Evolutionary conservation across 768 basidiomycete genomes (phyloP), one percentile per base, ranked within the genome.

Genomic region (Serpula lacrymans): DNA sequence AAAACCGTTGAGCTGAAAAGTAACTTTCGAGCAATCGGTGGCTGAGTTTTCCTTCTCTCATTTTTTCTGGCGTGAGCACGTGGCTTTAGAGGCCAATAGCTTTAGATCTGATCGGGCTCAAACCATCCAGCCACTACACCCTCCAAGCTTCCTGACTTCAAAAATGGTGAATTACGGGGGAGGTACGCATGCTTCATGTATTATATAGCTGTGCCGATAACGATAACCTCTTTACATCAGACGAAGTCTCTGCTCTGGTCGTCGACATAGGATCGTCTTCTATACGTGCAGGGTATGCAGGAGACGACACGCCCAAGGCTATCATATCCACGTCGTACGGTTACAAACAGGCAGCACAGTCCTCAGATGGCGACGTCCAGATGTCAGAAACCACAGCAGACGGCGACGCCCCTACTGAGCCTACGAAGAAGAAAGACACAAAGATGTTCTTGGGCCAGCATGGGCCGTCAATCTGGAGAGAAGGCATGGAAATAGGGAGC

Each of bases 221-320:
- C n/a, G n/a, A n/a, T n/a, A n/a, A n/a, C n/a, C n/a, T n/a, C n/a
- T n/a, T n/a, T n/a, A n/a, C n/a, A n/a, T n/a, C 45, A 96, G 94
- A 97, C 59, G 94, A 97, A 69, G 92, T 98, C n/a, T 87, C 92
- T 25, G 96, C 95, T 22, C 70, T 98, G 38, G 96, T 98, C 17
- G 69, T 99, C 26, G 96, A 99, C 69, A 86, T 98, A 58, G 96
- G 96, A 21, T 73, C 88, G 9, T 85, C 87, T 18, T 86, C 91
- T 7, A 68, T 94, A 39, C 84, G 96, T 58, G 91, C 92, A 9
- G 96, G 96, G 39, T 96, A 98, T 62, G 95, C 96, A 9, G 96
- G 96, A 33, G 95, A 98, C 64, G 96, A 98, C 55, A 79, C 87
- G 9, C 96, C 96, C 13, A 90, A 91, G 64, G 86, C 88, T 13